phyloP scores from a whole-genome alignment of 176 grass and related monocot genomes.

The Dendrocalamus sinicus region DNA sequence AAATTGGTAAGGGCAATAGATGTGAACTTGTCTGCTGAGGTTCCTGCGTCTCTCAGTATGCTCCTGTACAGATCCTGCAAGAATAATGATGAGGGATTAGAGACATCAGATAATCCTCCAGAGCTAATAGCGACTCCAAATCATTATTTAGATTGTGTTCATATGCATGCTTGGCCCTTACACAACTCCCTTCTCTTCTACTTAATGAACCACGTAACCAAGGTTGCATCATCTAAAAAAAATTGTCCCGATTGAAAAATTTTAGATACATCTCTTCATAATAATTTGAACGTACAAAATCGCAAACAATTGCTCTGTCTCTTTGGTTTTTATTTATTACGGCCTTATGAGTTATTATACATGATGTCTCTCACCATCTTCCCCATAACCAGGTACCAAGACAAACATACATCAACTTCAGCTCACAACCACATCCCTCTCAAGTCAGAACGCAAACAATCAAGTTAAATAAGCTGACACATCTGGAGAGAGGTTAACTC shows the following conservation, averaged over 20 bases:
- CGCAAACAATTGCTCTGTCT: not conserved
- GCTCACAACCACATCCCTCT: not conserved
- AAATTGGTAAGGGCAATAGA: constrained; percentile 83
- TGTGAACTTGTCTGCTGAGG: constrained; percentile 52
- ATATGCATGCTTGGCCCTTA: not conserved
- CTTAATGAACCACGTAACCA: not conserved
- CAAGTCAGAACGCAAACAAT: not conserved
- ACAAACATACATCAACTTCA: constrained; percentile 23
- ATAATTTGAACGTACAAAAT: not conserved
- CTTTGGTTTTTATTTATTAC: not conserved
- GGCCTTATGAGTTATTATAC: not conserved
- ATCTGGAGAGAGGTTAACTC: constrained; percentile 6
- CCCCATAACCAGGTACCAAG: not conserved
- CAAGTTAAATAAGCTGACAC: constrained; percentile 10
- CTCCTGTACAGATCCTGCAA: constrained; percentile 83
- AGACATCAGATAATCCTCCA: not conserved
- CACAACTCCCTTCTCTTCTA: not conserved
- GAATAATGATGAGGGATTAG: constrained; percentile 21
- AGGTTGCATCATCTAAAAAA: not conserved
- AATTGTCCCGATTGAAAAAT: not conserved
- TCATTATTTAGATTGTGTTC: not conserved
- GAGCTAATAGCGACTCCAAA: not conserved
- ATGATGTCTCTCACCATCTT: not conserved
- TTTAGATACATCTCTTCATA: not conserved
- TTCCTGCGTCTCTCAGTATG: constrained; percentile 63